Percentiles rank a stretch among this genome's conserved stretches.
Conservation (phyloP, 352 stramenopile species). For the Pythium guiyangense region DNA sequence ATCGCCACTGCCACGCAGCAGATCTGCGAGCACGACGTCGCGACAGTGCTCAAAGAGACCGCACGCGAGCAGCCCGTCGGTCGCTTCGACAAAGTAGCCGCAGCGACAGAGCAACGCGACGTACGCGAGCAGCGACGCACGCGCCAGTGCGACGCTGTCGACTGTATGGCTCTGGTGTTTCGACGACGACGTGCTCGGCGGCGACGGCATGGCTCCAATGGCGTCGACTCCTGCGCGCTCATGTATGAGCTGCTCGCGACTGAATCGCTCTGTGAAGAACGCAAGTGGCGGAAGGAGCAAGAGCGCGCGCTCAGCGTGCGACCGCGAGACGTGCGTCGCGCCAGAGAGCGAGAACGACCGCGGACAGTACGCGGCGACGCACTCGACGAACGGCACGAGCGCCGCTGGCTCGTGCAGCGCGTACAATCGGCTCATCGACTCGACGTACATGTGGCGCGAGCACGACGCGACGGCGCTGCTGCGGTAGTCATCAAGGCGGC, state of each 20-base stretch:
- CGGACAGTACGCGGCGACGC: too few relatives aligned
- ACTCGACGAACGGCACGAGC: too few relatives aligned
- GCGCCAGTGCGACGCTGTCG: slow-evolving; percentile 10
- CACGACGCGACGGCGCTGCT: slow-evolving; percentile 61
- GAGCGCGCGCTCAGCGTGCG: too few relatives aligned
- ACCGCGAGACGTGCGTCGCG: too few relatives aligned
- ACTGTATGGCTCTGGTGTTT: slow-evolving; percentile 8
- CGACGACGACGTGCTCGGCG: slow-evolving; percentile 3
- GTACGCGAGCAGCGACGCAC: slow-evolving; percentile 57
- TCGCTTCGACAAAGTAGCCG: slow-evolving; percentile 48
- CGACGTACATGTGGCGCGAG: slow-evolving; percentile 87
- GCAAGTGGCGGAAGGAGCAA: too few relatives aligned
- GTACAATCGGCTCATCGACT: slow-evolving; percentile 39
- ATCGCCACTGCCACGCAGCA: too few relatives aligned
- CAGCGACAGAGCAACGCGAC: slow-evolving; percentile 50
- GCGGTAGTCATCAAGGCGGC: slow-evolving; percentile 65
- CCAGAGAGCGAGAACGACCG: too few relatives aligned
- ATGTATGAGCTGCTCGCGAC: slow-evolving; percentile 32
- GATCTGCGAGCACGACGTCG: slow-evolving; percentile 25
- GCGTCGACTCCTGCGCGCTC: slow-evolving; percentile 7
- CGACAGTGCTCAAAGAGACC: slow-evolving; percentile 63
- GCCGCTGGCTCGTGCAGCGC: too few relatives aligned
- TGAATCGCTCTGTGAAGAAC: too few relatives aligned
- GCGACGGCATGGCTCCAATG: not conserved
- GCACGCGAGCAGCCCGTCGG: slow-evolving; percentile 47